Evolutionary conservation across 2,329 filamentous ascomycete genomes (phyloP).

Genomic region (Ceratocystiopsis sp.): DNA sequence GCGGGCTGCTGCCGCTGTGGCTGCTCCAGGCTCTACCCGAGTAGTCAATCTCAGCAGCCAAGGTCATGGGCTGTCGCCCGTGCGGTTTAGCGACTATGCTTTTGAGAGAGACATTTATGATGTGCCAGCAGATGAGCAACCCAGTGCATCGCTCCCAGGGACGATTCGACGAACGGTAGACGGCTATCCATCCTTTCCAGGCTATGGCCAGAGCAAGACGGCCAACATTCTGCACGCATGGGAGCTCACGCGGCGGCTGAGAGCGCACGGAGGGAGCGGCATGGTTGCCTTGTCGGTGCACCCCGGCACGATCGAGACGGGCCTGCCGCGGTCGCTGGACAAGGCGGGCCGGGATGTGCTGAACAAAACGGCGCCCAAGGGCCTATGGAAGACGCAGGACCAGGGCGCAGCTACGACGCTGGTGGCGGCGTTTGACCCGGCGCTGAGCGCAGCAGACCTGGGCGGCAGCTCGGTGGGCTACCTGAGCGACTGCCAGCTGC

Average conservation of each 20-base stretch:
- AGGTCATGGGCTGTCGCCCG: slow-evolving; percentile 20
- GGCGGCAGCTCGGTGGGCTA: slow-evolving; percentile 19
- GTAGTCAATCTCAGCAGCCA: slow-evolving; percentile 25
- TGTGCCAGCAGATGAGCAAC: slow-evolving; percentile 11
- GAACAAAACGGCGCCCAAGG: slow-evolving; percentile 12
- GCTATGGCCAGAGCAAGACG: slow-evolving; percentile 30
- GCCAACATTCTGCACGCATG: slow-evolving; percentile 26
- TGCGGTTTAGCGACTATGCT: slow-evolving; percentile 25
- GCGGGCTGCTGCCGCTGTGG: slow-evolving; percentile 15
- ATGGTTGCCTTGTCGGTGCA: slow-evolving; percentile 18
- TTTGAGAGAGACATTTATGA: slow-evolving; percentile 22
- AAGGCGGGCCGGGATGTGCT: slow-evolving; percentile 11
- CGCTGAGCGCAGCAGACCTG: slow-evolving; percentile 11
- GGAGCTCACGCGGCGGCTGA: slow-evolving; percentile 17
- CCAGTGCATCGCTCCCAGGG: slow-evolving; percentile 1
- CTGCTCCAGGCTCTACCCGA: slow-evolving; percentile 10
- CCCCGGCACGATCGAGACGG: slow-evolving; percentile 17
- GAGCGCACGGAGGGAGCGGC: slow-evolving; percentile 2
- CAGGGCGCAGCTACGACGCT: slow-evolving; percentile 23
- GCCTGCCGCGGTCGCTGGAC: slow-evolving; percentile 14
- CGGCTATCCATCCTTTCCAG: slow-evolving; percentile 18
- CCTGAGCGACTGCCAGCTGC: slow-evolving; percentile 23
- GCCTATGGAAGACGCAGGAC: slow-evolving; percentile 19
- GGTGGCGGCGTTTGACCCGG: slow-evolving; percentile 24
- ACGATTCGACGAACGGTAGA: slow-evolving; percentile 4